Base-by-base conservation (phyloP, 306 rosid genomes). In the Erythrophleum fordii region DNA sequence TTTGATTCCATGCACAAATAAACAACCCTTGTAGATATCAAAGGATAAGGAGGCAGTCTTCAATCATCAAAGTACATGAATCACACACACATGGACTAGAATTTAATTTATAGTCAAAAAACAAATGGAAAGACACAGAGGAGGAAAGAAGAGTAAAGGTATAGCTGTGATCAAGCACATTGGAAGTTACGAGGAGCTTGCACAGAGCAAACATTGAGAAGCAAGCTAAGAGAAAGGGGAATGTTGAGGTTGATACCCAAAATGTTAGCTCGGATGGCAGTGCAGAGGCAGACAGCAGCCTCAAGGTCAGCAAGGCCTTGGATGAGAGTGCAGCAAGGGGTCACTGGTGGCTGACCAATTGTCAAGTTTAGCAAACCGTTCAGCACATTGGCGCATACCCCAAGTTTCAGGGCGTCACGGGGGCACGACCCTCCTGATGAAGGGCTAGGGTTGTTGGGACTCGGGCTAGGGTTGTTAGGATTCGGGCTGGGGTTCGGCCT, bases 221-320 rank as follows among this genome's bases (percentile, higher is more conserved):
- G 92, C 73, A 86, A 45, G 77, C 71, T 64, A 39, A 89, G 90
- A 1, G 92, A 56, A 31, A 92, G 0, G 0, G 97, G 97, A 53
- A 92, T 18, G 81, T 92, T 80, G 77, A 89, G 62, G 48, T 80
- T 76, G 58, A 86, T 64, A 26, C 93, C 93, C 29, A 85, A 39
- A 59, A 90, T 77, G 60, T 72, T 87, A 5, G 89, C 93, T 45
- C 45, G 84, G 22, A 92, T 51, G 45, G 83, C 97, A 41, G 95
- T 90, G 86, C 97, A 92, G 17, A 92, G 87, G 73, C 97, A 92
- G 2, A 82, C 37, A 0, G 95, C 95, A 11, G 92, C 92, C 37
- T 90, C 93, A 1, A 83, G 82, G 51, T 87, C 90, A 14, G 55
- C 83, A 11, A 92, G 89, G 14, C 94, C 95, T 29, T 82, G 67